These are phyloP conservation scores for Trypanosoma melophagium DNA, from an alignment of 208 protist species.

Conservation along the genomic window DNA sequence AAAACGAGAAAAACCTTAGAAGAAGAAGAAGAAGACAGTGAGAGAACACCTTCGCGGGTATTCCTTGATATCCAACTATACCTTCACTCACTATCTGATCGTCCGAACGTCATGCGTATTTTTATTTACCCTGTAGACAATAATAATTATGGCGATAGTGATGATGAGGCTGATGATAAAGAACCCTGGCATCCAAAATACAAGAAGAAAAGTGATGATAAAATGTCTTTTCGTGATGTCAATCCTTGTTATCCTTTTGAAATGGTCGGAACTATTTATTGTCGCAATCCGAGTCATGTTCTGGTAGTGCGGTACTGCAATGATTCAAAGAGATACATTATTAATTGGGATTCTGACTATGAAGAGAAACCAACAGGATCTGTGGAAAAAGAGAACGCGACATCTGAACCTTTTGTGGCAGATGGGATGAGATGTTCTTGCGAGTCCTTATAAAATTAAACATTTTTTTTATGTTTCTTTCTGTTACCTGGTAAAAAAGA, in stretches of 20 bases:
- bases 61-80: conserved; percentile 15
- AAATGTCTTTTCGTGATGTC: too few relatives aligned
- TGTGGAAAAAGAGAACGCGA: too few relatives aligned
- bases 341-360: conserved; percentile 9
- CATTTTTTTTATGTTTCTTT: neutral
- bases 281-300: neutral
- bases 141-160: neutral
- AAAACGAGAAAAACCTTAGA: conserved; percentile 2
- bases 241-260: conserved; percentile 25
- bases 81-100: neutral
- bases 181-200: neutral
- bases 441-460: too few relatives aligned
- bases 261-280: conserved; percentile 13
- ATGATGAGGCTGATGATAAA: neutral
- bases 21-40: neutral
- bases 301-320: conserved; percentile 13
- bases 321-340: neutral
- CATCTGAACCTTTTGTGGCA: too few relatives aligned
- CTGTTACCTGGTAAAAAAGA: neutral
- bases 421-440: too few relatives aligned
- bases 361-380: neutral
- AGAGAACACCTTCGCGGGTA: conserved; percentile 17
- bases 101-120: neutral
- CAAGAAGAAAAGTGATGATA: neutral
- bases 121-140: conserved; percentile 18